Evolutionary conservation across 345 rosid species (phyloP), one percentile per base, ranked within the genome.

Genomic region (Luvunga scandens): DNA sequence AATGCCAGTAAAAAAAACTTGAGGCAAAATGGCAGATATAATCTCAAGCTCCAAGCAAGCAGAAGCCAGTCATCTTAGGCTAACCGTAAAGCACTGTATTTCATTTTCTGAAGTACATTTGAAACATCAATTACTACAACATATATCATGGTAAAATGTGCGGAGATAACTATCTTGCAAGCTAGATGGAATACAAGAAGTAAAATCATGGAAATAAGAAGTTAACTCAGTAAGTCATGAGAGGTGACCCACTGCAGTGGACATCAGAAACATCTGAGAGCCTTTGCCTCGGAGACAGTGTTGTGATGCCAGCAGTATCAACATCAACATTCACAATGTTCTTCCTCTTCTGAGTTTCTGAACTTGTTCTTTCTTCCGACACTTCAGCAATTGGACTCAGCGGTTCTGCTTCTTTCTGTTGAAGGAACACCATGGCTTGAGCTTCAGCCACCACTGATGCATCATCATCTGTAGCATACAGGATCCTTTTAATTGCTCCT

Each of bases 231-330:
- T 75, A 94, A 55, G 94, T 94, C 93, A 90, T 86, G 61, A 97
- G 95, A 80, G 98, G 93, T 80, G 98, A 94, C 81, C 91, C 94
- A 84, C 90, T 90, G 85, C 89, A 90, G 81, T 83, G 94, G 78
- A 97, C 99, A 90, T 97, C 98, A 34, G 98, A 84, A 81, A 97
- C 85, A 83, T 97, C 94, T 21, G 94, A 91, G 55, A 92, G 89
- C 79, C 97, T 91, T 84, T 90, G 97, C 84, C 94, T 89, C 0
- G 98, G 97, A 22, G 99, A 97, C 77, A 89, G 86, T 59, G 88
- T 83, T 34, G 89, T 75, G 61, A 89, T 85, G 69, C 92, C 94
- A 65, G 92, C 91, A 68, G 90, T 88, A 45, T 97, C 98, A 1
- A 97, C 87, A 62, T 92, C 99, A 1, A 77, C 79, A 76, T 97